Percentiles rank a stretch among this genome's conserved stretches.
phyloP scores from a whole-genome alignment of 176 grass and related monocot species.

The Bromus sterilis region DNA sequence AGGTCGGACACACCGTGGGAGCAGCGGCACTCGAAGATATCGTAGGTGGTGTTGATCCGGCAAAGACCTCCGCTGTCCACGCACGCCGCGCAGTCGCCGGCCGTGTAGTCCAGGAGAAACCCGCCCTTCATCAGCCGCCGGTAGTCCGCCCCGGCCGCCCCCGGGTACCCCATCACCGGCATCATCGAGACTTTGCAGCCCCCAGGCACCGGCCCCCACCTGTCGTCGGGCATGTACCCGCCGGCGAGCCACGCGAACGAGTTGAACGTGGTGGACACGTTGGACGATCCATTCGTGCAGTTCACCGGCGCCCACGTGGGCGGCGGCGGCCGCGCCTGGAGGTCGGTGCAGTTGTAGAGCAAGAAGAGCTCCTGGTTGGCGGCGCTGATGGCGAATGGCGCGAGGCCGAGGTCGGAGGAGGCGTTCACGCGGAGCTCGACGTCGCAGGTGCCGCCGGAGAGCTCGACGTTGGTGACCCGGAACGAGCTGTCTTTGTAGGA shows the following conservation, averaged over 20 bases:
- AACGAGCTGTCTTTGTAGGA: constrained; percentile 27
- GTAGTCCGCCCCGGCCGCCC: background rate
- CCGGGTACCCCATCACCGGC: constrained; percentile 11
- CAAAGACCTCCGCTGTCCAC: background rate
- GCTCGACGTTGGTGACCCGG: background rate
- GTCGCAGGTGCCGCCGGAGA: background rate
- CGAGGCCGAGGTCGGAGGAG: constrained; percentile 12
- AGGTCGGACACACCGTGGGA: background rate
- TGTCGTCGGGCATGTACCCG: background rate
- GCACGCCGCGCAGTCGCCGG: background rate
- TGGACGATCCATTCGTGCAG: fast-evolving
- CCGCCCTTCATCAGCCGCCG: constrained; percentile 18
- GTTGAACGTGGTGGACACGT: background rate
- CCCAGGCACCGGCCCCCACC: fast-evolving
- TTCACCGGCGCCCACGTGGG: background rate
- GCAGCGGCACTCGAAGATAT: constrained; percentile 16
- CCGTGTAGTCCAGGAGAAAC: constrained; percentile 28
- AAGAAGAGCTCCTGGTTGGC: constrained; percentile 36
- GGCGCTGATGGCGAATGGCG: constrained; percentile 10
- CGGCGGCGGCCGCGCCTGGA: fast-evolving
- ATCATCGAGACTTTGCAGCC: constrained; percentile 19
- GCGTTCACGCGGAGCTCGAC: background rate
- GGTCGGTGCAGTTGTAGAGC: constrained; percentile 17
- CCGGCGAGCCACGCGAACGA: background rate
- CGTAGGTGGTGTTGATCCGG: background rate